phyloP scores from a whole-genome alignment of 805 yeast species.

The Yamadazyma paraphyllophila region DNA sequence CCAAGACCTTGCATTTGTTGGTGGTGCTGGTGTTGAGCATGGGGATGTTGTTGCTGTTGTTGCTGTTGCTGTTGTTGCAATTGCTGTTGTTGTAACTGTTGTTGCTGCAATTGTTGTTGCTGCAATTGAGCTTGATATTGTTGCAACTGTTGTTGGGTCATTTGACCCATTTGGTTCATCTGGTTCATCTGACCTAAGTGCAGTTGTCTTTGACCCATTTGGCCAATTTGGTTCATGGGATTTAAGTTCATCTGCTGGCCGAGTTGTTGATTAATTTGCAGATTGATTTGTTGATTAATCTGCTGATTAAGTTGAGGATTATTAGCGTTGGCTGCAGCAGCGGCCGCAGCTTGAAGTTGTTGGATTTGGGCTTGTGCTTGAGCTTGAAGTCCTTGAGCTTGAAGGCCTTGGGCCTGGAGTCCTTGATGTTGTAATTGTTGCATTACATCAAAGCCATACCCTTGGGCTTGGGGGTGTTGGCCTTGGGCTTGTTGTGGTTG shows the following conservation, averaged over 20 bases:
- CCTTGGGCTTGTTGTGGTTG: constrained; percentile 15
- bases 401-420: constrained; percentile 12
- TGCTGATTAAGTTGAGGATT: constrained; percentile 12
- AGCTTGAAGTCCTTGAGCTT: constrained; percentile 16
- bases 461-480: constrained; percentile 6
- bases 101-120: constrained; percentile 12
- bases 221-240: constrained; percentile 5
- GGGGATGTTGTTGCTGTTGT: constrained; percentile 15
- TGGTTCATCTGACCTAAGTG: constrained; percentile 3
- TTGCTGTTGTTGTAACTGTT: constrained; percentile 19
- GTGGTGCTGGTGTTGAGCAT: constrained; percentile 13
- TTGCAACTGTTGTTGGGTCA: not conserved
- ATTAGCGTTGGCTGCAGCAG: constrained; percentile 15
- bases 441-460: constrained; percentile 3
- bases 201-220: constrained; percentile 1
- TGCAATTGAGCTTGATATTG: constrained; percentile 1
- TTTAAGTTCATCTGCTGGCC: constrained; percentile 3
- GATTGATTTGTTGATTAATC: constrained; percentile 18
- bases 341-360: constrained; percentile 18
- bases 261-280: constrained; percentile 4
- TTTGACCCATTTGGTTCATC: constrained; percentile 2
- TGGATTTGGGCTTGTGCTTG: constrained; percentile 14
- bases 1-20: constrained; percentile 11
- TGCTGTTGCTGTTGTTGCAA: constrained; percentile 16
- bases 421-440: constrained; percentile 19